phyloP scores from a whole-genome alignment of 2,329 filamentous ascomycete genomes.

The Trichoderma koningii region DNA sequence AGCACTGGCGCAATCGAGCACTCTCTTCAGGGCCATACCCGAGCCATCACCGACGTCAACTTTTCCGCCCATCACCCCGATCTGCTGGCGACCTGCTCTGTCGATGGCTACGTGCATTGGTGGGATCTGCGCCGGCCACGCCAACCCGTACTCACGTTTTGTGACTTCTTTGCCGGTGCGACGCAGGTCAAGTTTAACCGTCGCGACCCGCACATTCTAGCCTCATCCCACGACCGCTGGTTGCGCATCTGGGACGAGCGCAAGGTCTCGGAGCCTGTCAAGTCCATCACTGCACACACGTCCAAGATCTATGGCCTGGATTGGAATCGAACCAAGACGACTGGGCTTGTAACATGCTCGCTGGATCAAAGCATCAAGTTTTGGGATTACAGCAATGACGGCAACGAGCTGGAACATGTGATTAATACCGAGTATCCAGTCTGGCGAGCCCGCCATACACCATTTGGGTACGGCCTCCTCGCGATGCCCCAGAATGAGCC shows the following conservation, averaged over 20 bases:
- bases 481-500: conserved; percentile 92
- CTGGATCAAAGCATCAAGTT: conserved; percentile 91
- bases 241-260: conserved; percentile 89
- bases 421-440: conserved; percentile 84
- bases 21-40: conserved; percentile 77
- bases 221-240: conserved; percentile 86
- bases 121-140: conserved; percentile 82
- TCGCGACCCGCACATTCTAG: conserved; percentile 81
- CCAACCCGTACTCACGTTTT: conserved; percentile 77
- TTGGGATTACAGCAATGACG: conserved; percentile 73
- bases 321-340: conserved; percentile 79
- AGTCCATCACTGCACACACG: conserved; percentile 81
- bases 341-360: conserved; percentile 81
- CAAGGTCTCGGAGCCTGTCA: conserved; percentile 73
- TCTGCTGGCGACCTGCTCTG: conserved; percentile 83
- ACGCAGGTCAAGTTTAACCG: conserved; percentile 96
- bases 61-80: conserved; percentile 93
- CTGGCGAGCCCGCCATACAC: conserved; percentile 88
- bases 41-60: conserved; percentile 94
- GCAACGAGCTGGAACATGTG: conserved; percentile 69
- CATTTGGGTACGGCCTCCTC: conserved; percentile 81
- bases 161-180: conserved; percentile 90
- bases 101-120: conserved; percentile 89
- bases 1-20: conserved; percentile 74
- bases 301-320: conserved; percentile 96